phyloP scores from a whole-genome alignment of 2,329 filamentous ascomycete genomes.

The Pseudopyricularia cyperi region DNA sequence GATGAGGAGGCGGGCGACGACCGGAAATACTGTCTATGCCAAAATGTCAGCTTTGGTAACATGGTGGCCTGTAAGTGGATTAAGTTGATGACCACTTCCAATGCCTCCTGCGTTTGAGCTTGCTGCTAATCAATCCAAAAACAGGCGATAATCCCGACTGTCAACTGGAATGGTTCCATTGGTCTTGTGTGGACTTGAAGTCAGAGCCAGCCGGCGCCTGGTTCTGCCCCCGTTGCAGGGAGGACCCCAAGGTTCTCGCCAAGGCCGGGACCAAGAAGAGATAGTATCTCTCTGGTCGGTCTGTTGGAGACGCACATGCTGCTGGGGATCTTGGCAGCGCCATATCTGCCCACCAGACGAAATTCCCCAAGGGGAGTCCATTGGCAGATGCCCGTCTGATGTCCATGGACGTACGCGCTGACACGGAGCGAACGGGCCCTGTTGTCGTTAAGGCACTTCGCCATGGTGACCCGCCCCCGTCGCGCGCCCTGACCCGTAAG shows the following conservation, averaged over 20 bases:
- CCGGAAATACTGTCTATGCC: constrained; percentile 73
- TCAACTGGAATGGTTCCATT: constrained; percentile 80
- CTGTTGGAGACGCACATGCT: not conserved
- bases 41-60: constrained; percentile 72
- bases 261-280: constrained; percentile 20
- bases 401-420: not conserved
- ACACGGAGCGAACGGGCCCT: not conserved
- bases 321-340: not conserved
- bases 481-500: not conserved
- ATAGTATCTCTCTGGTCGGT: constrained; percentile 5
- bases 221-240: constrained; percentile 48
- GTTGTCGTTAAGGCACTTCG: constrained; percentile 1
- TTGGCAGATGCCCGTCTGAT: not conserved
- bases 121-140: not conserved
- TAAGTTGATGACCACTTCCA: not conserved
- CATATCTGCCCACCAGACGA: not conserved
- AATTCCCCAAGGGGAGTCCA: not conserved
- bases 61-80: constrained; percentile 59
- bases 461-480: not conserved
- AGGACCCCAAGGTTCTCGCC: not conserved
- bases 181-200: constrained; percentile 58
- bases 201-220: constrained; percentile 55
- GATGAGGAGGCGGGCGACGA: constrained; percentile 65
- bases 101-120: not conserved
- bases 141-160: constrained; percentile 60